A percentile compares a stretch with the other conserved stretches of the same genome.
phyloP scores from a whole-genome alignment of 768 basidiomycete genomes.

The Roridomyces roridus region DNA sequence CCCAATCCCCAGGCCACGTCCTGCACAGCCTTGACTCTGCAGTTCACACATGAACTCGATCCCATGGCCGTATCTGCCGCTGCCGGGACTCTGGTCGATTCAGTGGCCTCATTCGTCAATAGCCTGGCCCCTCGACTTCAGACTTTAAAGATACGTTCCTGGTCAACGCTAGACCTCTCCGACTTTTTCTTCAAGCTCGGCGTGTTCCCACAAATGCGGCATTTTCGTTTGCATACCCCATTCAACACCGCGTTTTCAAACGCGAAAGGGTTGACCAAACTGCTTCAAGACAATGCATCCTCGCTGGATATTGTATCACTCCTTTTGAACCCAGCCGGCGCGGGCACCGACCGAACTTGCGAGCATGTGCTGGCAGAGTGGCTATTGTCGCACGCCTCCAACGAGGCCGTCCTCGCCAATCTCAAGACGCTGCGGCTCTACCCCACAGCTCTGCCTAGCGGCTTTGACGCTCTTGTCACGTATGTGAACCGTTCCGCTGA shows the following conservation, averaged over 20 bases:
- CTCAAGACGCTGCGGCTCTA: slow-evolving; percentile 47
- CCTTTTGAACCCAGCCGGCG: slow-evolving; percentile 45
- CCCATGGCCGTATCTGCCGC: slow-evolving; percentile 25
- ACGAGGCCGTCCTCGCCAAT: slow-evolving; percentile 30
- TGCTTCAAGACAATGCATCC: slow-evolving; percentile 37
- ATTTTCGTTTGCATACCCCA: slow-evolving; percentile 42
- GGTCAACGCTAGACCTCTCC: slow-evolving; percentile 48
- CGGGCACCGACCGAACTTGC: slow-evolving; percentile 30
- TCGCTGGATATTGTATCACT: slow-evolving; percentile 42
- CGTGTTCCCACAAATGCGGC: slow-evolving; percentile 38
- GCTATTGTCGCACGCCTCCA: slow-evolving; percentile 37
- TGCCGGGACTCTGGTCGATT: slow-evolving; percentile 31
- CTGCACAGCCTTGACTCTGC: slow-evolving; percentile 43
- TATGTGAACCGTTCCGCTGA: slow-evolving; percentile 38
- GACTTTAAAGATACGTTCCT: slow-evolving; percentile 45
- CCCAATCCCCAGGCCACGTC: slow-evolving; percentile 38
- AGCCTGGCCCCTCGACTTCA: slow-evolving; percentile 39
- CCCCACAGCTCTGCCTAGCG: slow-evolving; percentile 40
- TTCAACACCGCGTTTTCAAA: slow-evolving; percentile 47
- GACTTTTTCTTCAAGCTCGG: slow-evolving; percentile 41
- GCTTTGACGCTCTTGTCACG: slow-evolving; percentile 40
- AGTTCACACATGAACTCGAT: slow-evolving; percentile 43
- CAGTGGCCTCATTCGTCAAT: slow-evolving; percentile 49
- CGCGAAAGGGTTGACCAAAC: slow-evolving; percentile 40
- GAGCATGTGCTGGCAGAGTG: slow-evolving; percentile 43